Evolutionary conservation across 352 stramenopile genomes (phyloP).

Genomic region (Phytopythium aichiense): DNA sequence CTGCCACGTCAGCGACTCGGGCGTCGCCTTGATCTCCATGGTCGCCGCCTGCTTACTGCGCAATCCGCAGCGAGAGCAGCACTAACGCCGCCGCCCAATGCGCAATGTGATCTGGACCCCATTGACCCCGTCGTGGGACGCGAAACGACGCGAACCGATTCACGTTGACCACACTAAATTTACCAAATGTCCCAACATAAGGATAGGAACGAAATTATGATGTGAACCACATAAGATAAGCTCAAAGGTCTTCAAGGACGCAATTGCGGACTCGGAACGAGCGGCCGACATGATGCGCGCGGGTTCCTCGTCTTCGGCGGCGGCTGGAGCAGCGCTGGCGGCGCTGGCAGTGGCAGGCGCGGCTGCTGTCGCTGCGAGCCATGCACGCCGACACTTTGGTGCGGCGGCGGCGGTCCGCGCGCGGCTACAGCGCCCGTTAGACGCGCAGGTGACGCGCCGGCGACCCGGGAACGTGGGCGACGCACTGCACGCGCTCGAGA

Average conservation of each 20-base stretch:
- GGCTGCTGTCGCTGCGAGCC: conserved; percentile 1
- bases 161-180: neutral
- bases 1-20: conserved; percentile 82
- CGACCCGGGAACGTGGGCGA: conserved; percentile 25
- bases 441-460: conserved; percentile 14
- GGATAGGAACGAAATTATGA: too few species aligned
- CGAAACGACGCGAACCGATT: neutral
- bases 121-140: too few species aligned
- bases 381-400: conserved; percentile 1
- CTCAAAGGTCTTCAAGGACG: neutral
- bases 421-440: neutral
- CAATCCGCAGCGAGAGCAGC: neutral
- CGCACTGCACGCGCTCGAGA: conserved; percentile 42
- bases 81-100: neutral
- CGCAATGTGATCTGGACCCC: too few species aligned
- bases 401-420: neutral
- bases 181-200: too few species aligned
- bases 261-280: neutral
- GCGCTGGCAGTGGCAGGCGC: neutral
- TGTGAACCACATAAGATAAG: neutral
- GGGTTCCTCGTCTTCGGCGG: neutral
- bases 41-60: conserved; percentile 2
- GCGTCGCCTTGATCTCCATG: conserved; percentile 51
- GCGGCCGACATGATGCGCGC: conserved; percentile 1
- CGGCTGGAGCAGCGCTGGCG: neutral